Base-by-base conservation (phyloP, 202 grass and related monocot genomes). In the Schoenoplectus tabernaemontani region DNA sequence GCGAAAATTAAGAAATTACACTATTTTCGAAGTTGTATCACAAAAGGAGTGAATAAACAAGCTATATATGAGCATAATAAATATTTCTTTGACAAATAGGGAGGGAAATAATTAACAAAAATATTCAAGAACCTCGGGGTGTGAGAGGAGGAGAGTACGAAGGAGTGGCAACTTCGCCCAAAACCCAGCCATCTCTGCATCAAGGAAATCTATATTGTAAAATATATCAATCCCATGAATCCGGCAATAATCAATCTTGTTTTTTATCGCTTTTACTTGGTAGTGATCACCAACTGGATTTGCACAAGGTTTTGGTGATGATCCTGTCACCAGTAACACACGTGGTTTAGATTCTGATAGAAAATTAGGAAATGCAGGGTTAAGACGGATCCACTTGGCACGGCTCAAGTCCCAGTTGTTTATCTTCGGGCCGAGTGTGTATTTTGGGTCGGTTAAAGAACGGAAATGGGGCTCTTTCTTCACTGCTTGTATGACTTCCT, bases 101-200 rank as follows among this genome's bases (percentile, higher is more conserved):
- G 37, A 11, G 64, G 36, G 5, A 26, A 57, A 37, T 7, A 77
- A 15, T 38, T 48, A 34, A 42, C 20, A 30, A 5, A 57, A 62
- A 38, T 50, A 9, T 20, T 64, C 15, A 48, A 46, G 37, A 34
- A 78, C 91, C 87, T 97, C 93, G 3, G 93, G 93, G 70, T 97
- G 93, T 63, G 85, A 84, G 64, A 87, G 82, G 78, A 97, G 88
- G 47, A 97, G 87, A 36, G 89, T 23, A 15, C 91, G 93, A 74
- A 97, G 88, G 76, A 97, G 91, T 11, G 93, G 93, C 81, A 97
- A 85, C 89, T 97, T 97, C 9, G 91, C 85, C 93, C 93, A 97
- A 86, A 93, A 97, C 0, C 91, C 91, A 3, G 93, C 69, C 93
- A 97, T 91, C 85, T 97, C 90, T 8, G 89, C 79, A 83, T 97